These are phyloP conservation scores for Elaeagnus macrophylla DNA, from an alignment of 306 rosid species.

Conservation along the genomic window DNA sequence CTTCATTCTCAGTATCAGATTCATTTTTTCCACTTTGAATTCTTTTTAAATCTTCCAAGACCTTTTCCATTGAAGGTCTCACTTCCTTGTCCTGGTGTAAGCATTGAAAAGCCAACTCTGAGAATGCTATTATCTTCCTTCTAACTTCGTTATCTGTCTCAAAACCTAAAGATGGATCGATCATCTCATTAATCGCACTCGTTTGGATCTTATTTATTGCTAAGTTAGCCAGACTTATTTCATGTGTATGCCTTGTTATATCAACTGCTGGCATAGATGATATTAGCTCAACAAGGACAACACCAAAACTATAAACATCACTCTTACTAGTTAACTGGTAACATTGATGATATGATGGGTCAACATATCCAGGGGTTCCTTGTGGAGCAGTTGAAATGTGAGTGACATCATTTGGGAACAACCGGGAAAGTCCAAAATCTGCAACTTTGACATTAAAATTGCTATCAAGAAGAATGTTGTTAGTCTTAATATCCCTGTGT, in stretches of 20 bases:
- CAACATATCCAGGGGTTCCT: conserved; percentile 71
- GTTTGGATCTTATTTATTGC: conserved; percentile 36
- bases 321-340: conserved; percentile 63
- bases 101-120: conserved; percentile 59
- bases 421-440: conserved; percentile 71
- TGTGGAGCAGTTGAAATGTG: conserved; percentile 78
- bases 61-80: conserved; percentile 67
- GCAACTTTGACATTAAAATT: conserved; percentile 54
- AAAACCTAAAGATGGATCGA: conserved; percentile 49
- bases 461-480: conserved; percentile 51
- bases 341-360: conserved; percentile 61
- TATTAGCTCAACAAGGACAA: conserved; percentile 55
- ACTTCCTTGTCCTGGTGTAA: conserved; percentile 52
- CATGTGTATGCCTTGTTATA: conserved; percentile 39
- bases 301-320: conserved; percentile 72
- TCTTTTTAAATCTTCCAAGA: conserved; percentile 32
- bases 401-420: conserved; percentile 44
- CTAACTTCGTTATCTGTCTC: conserved; percentile 31
- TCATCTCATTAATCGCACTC: conserved; percentile 32
- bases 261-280: conserved; percentile 67
- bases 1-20: conserved; percentile 8
- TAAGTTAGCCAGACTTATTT: conserved; percentile 50
- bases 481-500: conserved; percentile 71
- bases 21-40: conserved; percentile 29
- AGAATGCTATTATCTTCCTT: conserved; percentile 42